Evolutionary conservation across 1,284 basidiomycete species (phyloP), one percentile per base, ranked within the genome.

Genomic region (Termitomyces sp.): DNA sequence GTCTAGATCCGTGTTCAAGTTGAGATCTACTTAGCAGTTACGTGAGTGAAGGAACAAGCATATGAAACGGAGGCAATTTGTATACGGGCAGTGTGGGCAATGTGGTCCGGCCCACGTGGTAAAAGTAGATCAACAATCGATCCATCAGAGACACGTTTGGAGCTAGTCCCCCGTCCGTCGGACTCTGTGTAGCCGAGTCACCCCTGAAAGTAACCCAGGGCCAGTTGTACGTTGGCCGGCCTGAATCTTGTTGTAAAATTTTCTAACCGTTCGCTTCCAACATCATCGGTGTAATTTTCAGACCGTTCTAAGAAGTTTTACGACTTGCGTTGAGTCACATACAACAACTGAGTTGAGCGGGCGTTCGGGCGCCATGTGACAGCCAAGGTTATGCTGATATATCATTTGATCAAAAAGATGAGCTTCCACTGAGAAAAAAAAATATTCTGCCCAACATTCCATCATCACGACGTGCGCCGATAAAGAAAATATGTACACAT

Each of bases 371-470:
- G 42, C 53, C 53, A 54, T 49, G 52, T 49, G 45, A 38, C 26
- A 17, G 26, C 51, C 40, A 31, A 41, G 30, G 19, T 54, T 54
- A 47, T 44, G 17, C 44, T 50, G 53, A 48, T 41, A 43, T 54
- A 28, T 54, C 50, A 28, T 36, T 36, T 36, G 31, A 54, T 54
- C 53, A 54, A 38, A n/a, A 54, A 24, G 40, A 40, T 48, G 39
- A 36, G n/a, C 40, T 49, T 49, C 46, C n/a, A 48, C 41, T 26
- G 6, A 26, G 39, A 40, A 46, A 47, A 41, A 47, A 54, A 28
- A 43, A n/a, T 31, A 39, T 38, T 44, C 3, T 19, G 19, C 7
- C 2, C 24, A 13, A 13, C 17, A 28, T 28, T 26, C 38, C 40
- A 40, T 54, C 47, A 54, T 36, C 53, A 48, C n/a, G n/a, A 47